Base-by-base conservation (phyloP, 1,139 yeast genomes). In the Keqinozyma sinolaborantium region DNA sequence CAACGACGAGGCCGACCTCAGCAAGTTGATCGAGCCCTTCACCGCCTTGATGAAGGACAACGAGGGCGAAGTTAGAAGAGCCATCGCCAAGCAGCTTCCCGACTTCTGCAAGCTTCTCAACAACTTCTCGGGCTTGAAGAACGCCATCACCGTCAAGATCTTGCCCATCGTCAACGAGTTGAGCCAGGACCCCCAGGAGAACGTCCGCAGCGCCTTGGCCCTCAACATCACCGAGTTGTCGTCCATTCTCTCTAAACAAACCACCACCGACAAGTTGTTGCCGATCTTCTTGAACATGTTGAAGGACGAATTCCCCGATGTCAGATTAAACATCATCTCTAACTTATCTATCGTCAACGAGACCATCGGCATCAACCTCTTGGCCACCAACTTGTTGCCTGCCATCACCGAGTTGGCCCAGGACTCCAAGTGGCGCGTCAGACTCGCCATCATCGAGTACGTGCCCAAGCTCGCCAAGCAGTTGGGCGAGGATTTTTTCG, bases 251-350 rank as follows among this genome's bases (percentile, higher is more conserved):
- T 90, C 94, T 38, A 86, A 83, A 55, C 92, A 90, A 39, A 70
- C 80, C 34, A 88, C 97, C 30, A 83, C 84, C 42, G 86, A 87
- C 44, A 74, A 80, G 48, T 67, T 94, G 39, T 70, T 92, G 48
- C 98, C 98, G 30, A 82, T 90, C 29, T 85, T 92, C 53, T 71
- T 92, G 54, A 82, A 81, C 47, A 92, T 94, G 98, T 73, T 94
- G 48, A 90, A 86, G 58, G 99, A 94, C 59, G 97, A 92, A 52
- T 90, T 80, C 60, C 95, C 97, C 27, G 98, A 94, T 48, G 99
- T 94, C 32, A 78, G 97, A 50, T 73, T 94, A 42, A 92, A 92
- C 60, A 88, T 94, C 45, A 94, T 94, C 46, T 86, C 95, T 23
- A 88, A 88, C 56, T 73, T 94, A 41, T 88, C 92, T 45, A 79